These are phyloP conservation scores for Rhynchosporium graminicola DNA, from an alignment of 2,329 filamentous ascomycete species.

Conservation along the genomic window DNA sequence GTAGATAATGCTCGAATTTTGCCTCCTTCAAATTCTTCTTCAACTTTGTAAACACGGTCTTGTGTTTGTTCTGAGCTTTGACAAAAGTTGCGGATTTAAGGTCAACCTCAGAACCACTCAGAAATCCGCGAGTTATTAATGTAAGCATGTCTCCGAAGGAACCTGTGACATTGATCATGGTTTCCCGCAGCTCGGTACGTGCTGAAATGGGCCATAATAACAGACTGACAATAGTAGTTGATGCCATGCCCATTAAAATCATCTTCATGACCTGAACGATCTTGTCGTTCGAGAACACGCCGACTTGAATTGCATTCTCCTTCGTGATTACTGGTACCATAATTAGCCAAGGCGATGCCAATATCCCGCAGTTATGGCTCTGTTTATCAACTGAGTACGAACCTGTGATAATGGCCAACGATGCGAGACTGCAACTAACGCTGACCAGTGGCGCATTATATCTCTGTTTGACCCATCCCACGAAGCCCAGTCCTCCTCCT, in stretches of 20 bases:
- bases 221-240: slow-evolving; percentile 73
- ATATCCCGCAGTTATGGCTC: too few species aligned
- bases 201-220: slow-evolving; percentile 79
- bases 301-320: slow-evolving; percentile 82
- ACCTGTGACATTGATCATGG: slow-evolving; percentile 72
- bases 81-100: slow-evolving; percentile 67
- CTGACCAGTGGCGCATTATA: slow-evolving; percentile 79
- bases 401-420: slow-evolving; percentile 78
- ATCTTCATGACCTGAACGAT: slow-evolving; percentile 82
- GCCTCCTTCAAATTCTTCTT: slow-evolving; percentile 80
- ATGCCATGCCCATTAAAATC: slow-evolving; percentile 74
- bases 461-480: slow-evolving; percentile 84
- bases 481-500: slow-evolving; percentile 80
- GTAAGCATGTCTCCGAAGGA: slow-evolving; percentile 80
- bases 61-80: slow-evolving; percentile 63
- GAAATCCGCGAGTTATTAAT: slow-evolving; percentile 78
- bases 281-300: slow-evolving; percentile 78
- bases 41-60: slow-evolving; percentile 67
- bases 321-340: slow-evolving; percentile 68
- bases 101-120: slow-evolving; percentile 80
- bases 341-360: not conserved
- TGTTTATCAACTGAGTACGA: not conserved
- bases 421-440: slow-evolving; percentile 81
- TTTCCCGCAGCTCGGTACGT: slow-evolving; percentile 69
- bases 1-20: slow-evolving; percentile 83